These are phyloP conservation scores for Blastobotrys serpentis DNA, from an alignment of 1,139 yeast genomes.

Conservation along the genomic window DNA sequence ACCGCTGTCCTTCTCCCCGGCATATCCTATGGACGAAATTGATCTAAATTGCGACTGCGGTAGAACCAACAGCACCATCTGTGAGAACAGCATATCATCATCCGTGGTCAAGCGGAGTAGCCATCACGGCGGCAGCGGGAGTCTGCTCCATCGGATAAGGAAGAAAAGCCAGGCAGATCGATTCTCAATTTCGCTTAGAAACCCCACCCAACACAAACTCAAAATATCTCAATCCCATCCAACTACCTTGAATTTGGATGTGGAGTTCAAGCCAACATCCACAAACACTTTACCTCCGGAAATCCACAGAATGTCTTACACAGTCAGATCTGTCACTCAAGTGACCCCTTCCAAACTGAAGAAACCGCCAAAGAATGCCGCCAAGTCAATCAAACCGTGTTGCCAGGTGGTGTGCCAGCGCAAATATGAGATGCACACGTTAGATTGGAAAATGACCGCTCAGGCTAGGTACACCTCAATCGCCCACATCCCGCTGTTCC, in stretches of 20 bases:
- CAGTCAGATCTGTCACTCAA: neutral
- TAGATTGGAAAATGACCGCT: neutral
- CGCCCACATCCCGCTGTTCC: conserved; percentile 9
- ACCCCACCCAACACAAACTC: conserved; percentile 3
- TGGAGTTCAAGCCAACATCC: neutral
- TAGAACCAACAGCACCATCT: too few relatives aligned
- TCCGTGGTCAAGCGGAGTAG: conserved; percentile 4
- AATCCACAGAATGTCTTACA: conserved; percentile 3
- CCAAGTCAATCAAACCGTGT: neutral
- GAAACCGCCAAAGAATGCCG: conserved; percentile 2
- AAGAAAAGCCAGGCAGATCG: too few relatives aligned
- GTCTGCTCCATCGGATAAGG: too few relatives aligned
- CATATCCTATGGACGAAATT: conserved; percentile 8
- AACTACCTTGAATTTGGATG: neutral
- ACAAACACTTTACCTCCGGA: neutral
- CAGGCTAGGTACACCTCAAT: neutral
- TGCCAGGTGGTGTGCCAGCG: conserved; percentile 5
- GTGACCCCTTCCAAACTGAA: neutral
- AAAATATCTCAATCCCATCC: conserved; percentile 2
- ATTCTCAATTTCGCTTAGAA: too few relatives aligned
- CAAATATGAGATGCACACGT: conserved; percentile 5
- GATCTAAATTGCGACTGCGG: neutral
- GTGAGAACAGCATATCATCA: too few relatives aligned
- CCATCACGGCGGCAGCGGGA: too few relatives aligned
- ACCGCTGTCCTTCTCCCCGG: neutral